These are phyloP conservation scores for Talaromyces rugulosus DNA, from an alignment of 2,329 filamentous ascomycete species.

Conservation along the genomic window DNA sequence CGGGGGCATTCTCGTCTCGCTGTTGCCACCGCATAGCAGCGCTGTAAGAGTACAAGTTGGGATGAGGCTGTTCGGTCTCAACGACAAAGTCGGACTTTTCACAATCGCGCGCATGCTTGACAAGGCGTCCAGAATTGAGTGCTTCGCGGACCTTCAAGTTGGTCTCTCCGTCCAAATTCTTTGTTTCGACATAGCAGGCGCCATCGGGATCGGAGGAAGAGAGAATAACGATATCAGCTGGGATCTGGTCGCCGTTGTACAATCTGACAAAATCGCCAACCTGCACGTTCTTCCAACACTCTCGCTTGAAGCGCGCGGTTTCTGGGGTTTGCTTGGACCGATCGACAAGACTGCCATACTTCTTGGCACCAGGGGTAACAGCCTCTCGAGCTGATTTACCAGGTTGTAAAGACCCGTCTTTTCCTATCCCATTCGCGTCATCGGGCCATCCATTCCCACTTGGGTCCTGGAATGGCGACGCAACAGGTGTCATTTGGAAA, in stretches of 20 bases:
- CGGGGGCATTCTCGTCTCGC: slow-evolving; percentile 58
- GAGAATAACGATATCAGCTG: slow-evolving; percentile 86
- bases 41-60: slow-evolving; percentile 93
- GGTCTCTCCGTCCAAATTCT: slow-evolving; percentile 95
- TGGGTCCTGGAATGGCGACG: slow-evolving; percentile 66
- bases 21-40: slow-evolving; percentile 87
- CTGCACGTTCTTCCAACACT: slow-evolving; percentile 90
- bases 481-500: slow-evolving; percentile 94
- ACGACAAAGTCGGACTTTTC: slow-evolving; percentile 82
- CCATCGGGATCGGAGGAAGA: slow-evolving; percentile 92
- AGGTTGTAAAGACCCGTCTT: slow-evolving; percentile 29
- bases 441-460: slow-evolving; percentile 39
- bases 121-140: slow-evolving; percentile 73
- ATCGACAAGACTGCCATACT: slow-evolving; percentile 69
- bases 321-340: slow-evolving; percentile 60
- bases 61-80: slow-evolving; percentile 85
- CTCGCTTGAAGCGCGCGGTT: slow-evolving; percentile 81
- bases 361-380: slow-evolving; percentile 33
- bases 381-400: slow-evolving; percentile 26
- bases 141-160: slow-evolving; percentile 94
- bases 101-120: slow-evolving; percentile 88
- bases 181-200: slow-evolving; percentile 95
- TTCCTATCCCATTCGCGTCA: slow-evolving; percentile 19
- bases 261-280: slow-evolving; percentile 96
- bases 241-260: slow-evolving; percentile 93